These are phyloP conservation scores for Dendrobium nobile DNA, from an alignment of 106 monocot genomes.

Conservation along the genomic window DNA sequence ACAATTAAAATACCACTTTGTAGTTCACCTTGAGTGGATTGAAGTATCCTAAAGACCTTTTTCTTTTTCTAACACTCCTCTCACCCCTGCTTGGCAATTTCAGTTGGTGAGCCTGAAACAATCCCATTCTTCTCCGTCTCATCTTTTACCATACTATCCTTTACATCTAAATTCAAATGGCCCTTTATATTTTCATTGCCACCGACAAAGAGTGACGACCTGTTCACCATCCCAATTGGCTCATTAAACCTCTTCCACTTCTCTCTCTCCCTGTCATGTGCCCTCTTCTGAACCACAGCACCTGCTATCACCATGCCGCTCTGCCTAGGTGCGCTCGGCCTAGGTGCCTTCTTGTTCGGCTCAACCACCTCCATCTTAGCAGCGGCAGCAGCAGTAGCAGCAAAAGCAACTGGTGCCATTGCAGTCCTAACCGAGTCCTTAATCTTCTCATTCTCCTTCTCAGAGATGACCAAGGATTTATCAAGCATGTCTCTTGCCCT, in stretches of 20 bases:
- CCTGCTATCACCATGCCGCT: not conserved
- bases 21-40: not conserved
- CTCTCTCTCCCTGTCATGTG: conserved; percentile 25
- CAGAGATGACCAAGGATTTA: conserved; percentile 11
- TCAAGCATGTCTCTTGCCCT: conserved; percentile 67
- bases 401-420: not conserved
- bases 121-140: conserved; percentile 5
- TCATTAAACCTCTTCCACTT: conserved; percentile 36
- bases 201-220: not conserved
- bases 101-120: not conserved
- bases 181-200: not conserved
- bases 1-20: not conserved
- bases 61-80: not conserved
- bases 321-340: not conserved
- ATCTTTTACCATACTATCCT: not conserved
- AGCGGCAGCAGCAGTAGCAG: not conserved
- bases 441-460: conserved; percentile 23
- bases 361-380: not conserved
- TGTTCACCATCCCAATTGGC: not conserved
- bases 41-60: not conserved
- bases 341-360: conserved; percentile 9
- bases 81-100: not conserved
- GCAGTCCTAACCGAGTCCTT: not conserved
- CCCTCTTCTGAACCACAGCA: conserved; percentile 13
- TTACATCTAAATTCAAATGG: not conserved